phyloP scores from a whole-genome alignment of 495 filamentous ascomycete genomes.

The Extremus antarcticus region DNA sequence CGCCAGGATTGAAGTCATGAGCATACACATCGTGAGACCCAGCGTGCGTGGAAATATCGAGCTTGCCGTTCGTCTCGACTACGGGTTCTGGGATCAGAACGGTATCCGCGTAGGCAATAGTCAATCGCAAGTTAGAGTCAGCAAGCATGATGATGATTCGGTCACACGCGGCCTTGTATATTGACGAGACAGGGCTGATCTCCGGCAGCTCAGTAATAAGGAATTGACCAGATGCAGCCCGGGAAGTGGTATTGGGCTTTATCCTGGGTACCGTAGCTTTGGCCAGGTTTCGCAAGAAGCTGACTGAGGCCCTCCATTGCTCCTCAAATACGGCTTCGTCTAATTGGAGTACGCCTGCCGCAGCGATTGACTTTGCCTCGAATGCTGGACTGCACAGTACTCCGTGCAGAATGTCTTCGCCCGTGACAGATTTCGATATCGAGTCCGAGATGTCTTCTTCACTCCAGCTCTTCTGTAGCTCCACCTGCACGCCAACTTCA shows the following conservation, averaged over 20 bases:
- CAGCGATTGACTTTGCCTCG: not conserved
- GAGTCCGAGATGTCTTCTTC: not conserved
- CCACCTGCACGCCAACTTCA: constrained; percentile 7
- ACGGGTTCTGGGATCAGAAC: constrained; percentile 10
- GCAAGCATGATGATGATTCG: not conserved
- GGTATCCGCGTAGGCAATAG: constrained; percentile 5
- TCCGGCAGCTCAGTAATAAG: not conserved
- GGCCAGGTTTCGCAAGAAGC: constrained; percentile 4
- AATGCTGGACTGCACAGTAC: constrained; percentile 7
- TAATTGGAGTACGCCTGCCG: constrained; percentile 3
- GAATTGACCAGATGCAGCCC: not conserved
- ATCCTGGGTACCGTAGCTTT: constrained; percentile 7
- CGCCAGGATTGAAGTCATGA: not conserved
- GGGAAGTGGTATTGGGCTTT: not conserved
- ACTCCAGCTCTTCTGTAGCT: not conserved
- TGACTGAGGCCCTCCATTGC: constrained; percentile 7
- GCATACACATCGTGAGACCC: not conserved
- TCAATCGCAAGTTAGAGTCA: not conserved
- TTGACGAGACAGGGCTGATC: not conserved
- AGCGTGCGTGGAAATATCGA: not conserved
- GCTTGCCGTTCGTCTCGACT: not conserved
- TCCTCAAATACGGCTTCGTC: not conserved
- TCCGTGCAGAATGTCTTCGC: not conserved
- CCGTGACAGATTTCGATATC: not conserved
- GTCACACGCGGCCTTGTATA: constrained; percentile 7